phyloP scores from a whole-genome alignment of 306 rosid genomes.

The Rosa lucieae region DNA sequence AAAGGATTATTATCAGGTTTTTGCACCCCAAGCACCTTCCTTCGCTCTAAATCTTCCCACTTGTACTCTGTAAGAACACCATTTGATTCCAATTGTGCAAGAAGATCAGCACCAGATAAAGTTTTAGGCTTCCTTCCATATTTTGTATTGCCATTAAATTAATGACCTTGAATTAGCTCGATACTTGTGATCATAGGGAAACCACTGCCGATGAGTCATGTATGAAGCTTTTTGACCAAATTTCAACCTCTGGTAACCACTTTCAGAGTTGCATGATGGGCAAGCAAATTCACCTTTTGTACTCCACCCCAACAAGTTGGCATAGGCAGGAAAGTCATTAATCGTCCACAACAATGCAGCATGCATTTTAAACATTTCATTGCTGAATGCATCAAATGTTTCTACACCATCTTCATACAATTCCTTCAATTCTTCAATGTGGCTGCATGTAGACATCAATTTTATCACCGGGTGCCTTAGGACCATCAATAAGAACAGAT shows the following conservation, averaged over 20 bases:
- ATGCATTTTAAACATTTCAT: neutral
- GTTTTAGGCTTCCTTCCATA: neutral
- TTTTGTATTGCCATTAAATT: neutral
- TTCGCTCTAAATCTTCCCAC: neutral
- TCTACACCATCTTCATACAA: neutral
- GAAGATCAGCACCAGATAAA: neutral
- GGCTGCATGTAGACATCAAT: constrained; percentile 8
- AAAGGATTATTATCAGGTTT: too few species aligned
- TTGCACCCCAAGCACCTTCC: too few species aligned
- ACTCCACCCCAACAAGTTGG: neutral
- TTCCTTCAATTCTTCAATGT: neutral
- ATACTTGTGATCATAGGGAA: neutral
- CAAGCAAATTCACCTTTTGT: neutral
- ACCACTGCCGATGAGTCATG: too few species aligned
- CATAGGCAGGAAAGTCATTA: neutral
- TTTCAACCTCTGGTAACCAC: too few species aligned
- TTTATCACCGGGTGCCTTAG: neutral
- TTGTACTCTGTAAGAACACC: neutral
- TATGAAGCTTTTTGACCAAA: too few species aligned
- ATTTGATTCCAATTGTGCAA: neutral
- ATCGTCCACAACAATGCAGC: neutral
- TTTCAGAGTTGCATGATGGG: neutral
- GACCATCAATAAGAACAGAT: neutral
- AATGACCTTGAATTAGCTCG: neutral
- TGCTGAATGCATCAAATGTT: neutral